A percentile compares a stretch with the other conserved stretches of the same genome.
phyloP scores from a whole-genome alignment of 2,329 filamentous ascomycete genomes.

The Sporothrix pseudoabietina region DNA sequence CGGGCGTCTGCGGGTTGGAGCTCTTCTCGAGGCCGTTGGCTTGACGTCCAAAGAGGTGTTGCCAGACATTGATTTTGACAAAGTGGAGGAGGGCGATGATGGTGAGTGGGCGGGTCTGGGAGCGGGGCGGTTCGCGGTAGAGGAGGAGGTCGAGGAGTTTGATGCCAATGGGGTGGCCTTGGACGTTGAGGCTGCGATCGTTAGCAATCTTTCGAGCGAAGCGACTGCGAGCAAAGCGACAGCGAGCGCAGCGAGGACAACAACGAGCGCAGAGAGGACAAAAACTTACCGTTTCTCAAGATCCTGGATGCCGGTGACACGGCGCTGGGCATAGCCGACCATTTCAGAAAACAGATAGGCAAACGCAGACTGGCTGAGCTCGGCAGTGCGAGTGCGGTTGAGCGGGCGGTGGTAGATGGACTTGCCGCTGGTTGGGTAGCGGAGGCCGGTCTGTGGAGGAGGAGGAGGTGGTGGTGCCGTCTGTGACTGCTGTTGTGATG shows the following conservation, averaged over 20 bases:
- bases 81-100: slow-evolving; percentile 92
- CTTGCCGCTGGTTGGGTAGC: slow-evolving; percentile 90
- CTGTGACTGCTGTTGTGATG: slow-evolving; percentile 13
- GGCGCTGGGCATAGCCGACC: slow-evolving; percentile 89
- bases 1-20: slow-evolving; percentile 75
- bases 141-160: slow-evolving; percentile 94
- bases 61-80: slow-evolving; percentile 90
- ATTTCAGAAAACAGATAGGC: slow-evolving; percentile 96
- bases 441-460: slow-evolving; percentile 61
- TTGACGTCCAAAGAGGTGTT: slow-evolving; percentile 85
- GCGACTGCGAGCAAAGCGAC: background rate
- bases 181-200: slow-evolving; percentile 70
- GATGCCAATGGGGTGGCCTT: slow-evolving; percentile 91
- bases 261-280: background rate
- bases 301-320: slow-evolving; percentile 90
- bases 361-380: slow-evolving; percentile 91
- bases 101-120: slow-evolving; percentile 76
- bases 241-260: background rate
- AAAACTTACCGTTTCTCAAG: slow-evolving; percentile 76
- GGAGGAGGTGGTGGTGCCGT: background rate
- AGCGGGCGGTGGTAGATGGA: slow-evolving; percentile 97
- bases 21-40: slow-evolving; percentile 93
- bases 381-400: slow-evolving; percentile 83
- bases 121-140: slow-evolving; percentile 72
- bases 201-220: background rate